Evolutionary conservation across 225 moss, liverwort and hornwort species (phyloP).

Genomic region (Anthoceros angustus): DNA sequence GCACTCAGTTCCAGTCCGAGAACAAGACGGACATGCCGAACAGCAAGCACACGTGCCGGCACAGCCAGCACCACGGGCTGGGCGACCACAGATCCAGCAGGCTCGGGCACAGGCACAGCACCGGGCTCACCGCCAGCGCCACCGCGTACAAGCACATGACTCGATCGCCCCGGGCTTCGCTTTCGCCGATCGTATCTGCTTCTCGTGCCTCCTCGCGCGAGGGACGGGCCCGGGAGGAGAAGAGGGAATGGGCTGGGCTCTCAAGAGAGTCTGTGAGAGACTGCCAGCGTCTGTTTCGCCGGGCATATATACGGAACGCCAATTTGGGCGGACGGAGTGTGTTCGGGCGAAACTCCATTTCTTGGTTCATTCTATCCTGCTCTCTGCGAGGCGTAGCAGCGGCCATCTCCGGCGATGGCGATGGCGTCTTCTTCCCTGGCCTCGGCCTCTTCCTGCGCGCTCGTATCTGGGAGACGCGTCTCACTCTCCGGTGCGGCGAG

Average conservation of each 20-base stretch:
- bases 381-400: not conserved
- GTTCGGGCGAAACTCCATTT: no score
- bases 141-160: not conserved
- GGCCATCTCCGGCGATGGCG: not conserved
- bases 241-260: no score
- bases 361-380: not conserved
- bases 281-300: no score
- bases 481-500: not conserved
- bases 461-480: not conserved
- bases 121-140: not conserved
- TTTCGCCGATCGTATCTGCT: not conserved
- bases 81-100: not conserved
- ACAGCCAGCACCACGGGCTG: not conserved
- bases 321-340: no score
- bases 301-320: no score
- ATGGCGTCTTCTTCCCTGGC: not conserved
- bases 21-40: not conserved
- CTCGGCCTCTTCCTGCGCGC: not conserved
- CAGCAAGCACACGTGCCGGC: constrained; percentile 1
- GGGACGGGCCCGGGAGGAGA: no score
- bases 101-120: not conserved
- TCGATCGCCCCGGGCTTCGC: not conserved
- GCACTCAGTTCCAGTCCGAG: not conserved
- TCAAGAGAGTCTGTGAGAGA: no score
- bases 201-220: no score